Conservation (phyloP, 1,139 yeast genomes). For the Yamadazyma membranifaciens region DNA sequence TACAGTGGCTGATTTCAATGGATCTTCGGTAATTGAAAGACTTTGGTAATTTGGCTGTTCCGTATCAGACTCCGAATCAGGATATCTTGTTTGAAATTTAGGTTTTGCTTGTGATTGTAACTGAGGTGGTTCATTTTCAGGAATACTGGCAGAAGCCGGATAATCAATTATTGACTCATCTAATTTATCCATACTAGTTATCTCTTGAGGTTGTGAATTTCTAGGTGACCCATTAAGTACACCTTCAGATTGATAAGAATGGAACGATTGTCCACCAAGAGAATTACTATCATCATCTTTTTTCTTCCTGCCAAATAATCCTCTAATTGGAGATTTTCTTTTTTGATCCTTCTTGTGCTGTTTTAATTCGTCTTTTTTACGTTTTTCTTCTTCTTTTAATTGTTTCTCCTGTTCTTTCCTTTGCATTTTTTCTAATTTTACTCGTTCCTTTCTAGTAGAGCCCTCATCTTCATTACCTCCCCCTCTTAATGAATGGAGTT, state of each 20-base stretch:
- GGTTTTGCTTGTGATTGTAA: no score
- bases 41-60: not conserved
- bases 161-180: conserved; percentile 6
- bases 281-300: conserved; percentile 9
- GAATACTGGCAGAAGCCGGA: not conserved
- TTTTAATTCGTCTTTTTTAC: conserved; percentile 14
- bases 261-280: not conserved
- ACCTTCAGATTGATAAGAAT: not conserved
- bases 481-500: conserved; percentile 37
- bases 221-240: conserved; percentile 5
- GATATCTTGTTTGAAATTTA: no score
- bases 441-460: conserved; percentile 29
- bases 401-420: conserved; percentile 19
- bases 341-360: conserved; percentile 11
- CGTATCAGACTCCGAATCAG: not conserved
- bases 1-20: conserved; percentile 9
- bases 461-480: conserved; percentile 11
- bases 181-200: conserved; percentile 11
- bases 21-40: not conserved
- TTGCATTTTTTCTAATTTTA: conserved; percentile 31
- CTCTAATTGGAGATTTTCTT: conserved; percentile 14
- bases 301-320: conserved; percentile 15
- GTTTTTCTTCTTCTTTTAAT: conserved; percentile 17
- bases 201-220: not conserved
- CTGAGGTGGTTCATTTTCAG: no score